Base-by-base conservation (phyloP, 495 filamentous ascomycete genomes). In the Chaetomidium leptoderma region DNA sequence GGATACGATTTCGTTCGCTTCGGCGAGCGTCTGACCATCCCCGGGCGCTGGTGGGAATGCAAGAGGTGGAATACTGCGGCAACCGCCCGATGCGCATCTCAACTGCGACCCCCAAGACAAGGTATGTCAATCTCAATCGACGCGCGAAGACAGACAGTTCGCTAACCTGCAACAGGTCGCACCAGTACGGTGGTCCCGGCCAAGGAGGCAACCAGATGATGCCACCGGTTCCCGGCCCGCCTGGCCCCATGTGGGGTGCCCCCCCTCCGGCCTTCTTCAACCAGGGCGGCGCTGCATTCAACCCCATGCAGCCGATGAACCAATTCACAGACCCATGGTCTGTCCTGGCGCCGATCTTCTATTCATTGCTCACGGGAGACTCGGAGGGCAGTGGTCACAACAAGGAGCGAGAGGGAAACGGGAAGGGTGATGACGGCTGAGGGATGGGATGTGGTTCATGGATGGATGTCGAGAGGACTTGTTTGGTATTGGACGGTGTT, bases 21-120 rank as follows among this genome's bases (percentile, higher is more conserved):
- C 74, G 87, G 90, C 39, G 90, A 93, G 92, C 97, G 76, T 74
- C 79, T 57, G 95, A 99, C 67, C 92, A 97, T 77, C 93, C 97
- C 80, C 87, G 89, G 36, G 93, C 93, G 45, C 78, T 99, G 29
- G 86, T 84, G 49, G 92, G 97, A 78, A 99, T 99, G 93, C 93
- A 97, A 75, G 93, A 95, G 62, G 93, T 99, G 47, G n/a, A n/a
- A n/a, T 99, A 97, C 78, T 97, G 95, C 68, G 93, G 93, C 63
- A 99, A 99, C 71, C 86, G 93, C 44, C 95, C 93, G 21, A 99
- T 99, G 95, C 88, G 93, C 63, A 97, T 99, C 69, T 96, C 91
- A 36, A 97, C 93, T 45, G 93, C 93, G 4, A 99, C 93, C 16
- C 93, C 93, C 14, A 97, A 97, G 87, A 97, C 75, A 14, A 71